These are phyloP conservation scores for Fusarium nodosum DNA, from an alignment of 2,329 filamentous ascomycete genomes.

Conservation along the genomic window DNA sequence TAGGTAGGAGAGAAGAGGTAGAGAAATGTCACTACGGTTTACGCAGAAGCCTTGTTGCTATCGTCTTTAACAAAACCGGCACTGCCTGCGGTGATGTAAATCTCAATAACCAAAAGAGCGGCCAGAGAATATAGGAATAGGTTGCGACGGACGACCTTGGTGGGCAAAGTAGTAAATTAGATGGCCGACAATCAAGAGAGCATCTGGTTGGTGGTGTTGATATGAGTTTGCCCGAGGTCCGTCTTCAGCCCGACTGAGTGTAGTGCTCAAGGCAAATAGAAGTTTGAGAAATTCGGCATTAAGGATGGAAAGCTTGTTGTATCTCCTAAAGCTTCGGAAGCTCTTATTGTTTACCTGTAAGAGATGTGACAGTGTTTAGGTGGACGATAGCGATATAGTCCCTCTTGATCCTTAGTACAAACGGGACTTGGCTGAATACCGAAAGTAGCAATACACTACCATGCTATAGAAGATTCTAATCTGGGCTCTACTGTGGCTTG, in stretches of 20 bases:
- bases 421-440: too few species aligned
- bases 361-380: too few species aligned
- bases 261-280: too few species aligned
- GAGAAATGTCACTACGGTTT: conserved; percentile 1
- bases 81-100: conserved; percentile 13
- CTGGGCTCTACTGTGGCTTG: too few species aligned
- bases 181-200: conserved; percentile 3
- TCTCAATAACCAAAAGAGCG: conserved; percentile 4
- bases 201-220: conserved; percentile 16
- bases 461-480: too few species aligned
- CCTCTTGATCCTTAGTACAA: too few species aligned
- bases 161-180: background rate
- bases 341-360: too few species aligned
- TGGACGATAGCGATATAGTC: too few species aligned
- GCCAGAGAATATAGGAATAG: background rate
- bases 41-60: conserved; percentile 5
- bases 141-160: conserved; percentile 6
- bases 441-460: too few species aligned
- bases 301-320: too few species aligned
- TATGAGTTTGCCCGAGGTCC: conserved; percentile 8
- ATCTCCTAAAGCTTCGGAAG: too few species aligned
- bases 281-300: too few species aligned
- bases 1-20: conserved; percentile 9
- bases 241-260: conserved; percentile 3
- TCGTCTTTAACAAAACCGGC: background rate